phyloP scores from a whole-genome alignment of 192 early-diverging fungal genomes.

The Lunasporangiospora selenospora region DNA sequence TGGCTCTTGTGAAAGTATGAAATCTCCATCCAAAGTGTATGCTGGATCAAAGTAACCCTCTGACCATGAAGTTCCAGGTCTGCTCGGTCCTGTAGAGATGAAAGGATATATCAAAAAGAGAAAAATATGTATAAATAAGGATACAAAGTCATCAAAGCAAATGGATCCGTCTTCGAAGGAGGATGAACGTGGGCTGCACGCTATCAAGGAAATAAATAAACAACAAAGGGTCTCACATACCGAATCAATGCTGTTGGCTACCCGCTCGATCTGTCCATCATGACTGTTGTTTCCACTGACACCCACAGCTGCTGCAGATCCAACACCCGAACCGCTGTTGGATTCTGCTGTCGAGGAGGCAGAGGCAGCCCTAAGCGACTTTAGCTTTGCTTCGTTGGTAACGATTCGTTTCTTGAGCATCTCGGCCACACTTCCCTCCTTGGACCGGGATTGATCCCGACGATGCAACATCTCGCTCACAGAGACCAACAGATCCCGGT shows the following conservation, averaged over 20 bases:
- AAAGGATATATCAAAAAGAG: too few relatives aligned
- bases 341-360: slow-evolving; percentile 30
- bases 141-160: too few relatives aligned
- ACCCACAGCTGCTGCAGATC: slow-evolving; percentile 7
- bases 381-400: slow-evolving; percentile 57
- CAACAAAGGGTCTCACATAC: background rate
- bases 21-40: slow-evolving; percentile 64
- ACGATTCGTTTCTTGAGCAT: slow-evolving; percentile 60
- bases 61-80: slow-evolving; percentile 59
- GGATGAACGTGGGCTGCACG: too few relatives aligned
- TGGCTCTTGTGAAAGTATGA: slow-evolving; percentile 66
- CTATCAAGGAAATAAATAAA: background rate
- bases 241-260: slow-evolving; percentile 27
- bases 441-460: slow-evolving; percentile 54
- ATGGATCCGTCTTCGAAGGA: too few relatives aligned
- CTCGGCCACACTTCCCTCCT: slow-evolving; percentile 54
- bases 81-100: slow-evolving; percentile 50
- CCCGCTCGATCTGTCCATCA: slow-evolving; percentile 40
- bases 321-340: too few relatives aligned
- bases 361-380: slow-evolving; percentile 47
- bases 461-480: slow-evolving; percentile 64
- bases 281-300: slow-evolving; percentile 22
- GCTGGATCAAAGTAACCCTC: slow-evolving; percentile 55
- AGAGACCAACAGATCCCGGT: slow-evolving; percentile 70
- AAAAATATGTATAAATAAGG: background rate